Base-by-base conservation (phyloP, 805 yeast genomes). In the Pichia deserticola region DNA sequence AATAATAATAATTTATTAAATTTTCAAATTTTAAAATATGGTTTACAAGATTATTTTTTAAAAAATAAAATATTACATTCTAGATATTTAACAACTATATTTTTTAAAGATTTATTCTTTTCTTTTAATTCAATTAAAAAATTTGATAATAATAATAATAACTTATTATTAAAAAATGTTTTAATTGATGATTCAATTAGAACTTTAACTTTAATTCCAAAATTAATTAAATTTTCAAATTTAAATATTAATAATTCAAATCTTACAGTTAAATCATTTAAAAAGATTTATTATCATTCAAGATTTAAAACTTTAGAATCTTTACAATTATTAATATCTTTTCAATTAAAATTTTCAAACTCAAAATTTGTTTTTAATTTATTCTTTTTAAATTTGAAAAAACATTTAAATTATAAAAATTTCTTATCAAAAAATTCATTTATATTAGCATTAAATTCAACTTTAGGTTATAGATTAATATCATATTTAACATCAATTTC, bases 301-400 rank as follows among this genome's bases (percentile, higher is more conserved):
- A 29, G 43, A 42, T n/a, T 42, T 44, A 28, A 42, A 44, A 59
- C 59, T 36, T 52, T 41, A 20, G 57, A 53, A 13, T 57, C 61
- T 25, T 54, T 64, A 53, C 58, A 59, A 41, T 51, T 55, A 2
- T 48, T 63, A 2, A 45, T 64, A n/a, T 56, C 34, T 42, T 53
- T 52, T 34, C 55, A 51, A 33, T 39, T 55, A 27, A 25, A 40
- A 7, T 48, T 45, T 3, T 37, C 49, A 9, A 49, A 55, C 15
- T 46, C 50, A 44, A 54, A 45, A 28, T 37, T 34, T 15, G 43
- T n/a, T n/a, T n/a, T n/a, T n/a, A n/a, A n/a, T n/a, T n/a, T n/a
- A n/a, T n/a, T n/a, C n/a, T n/a, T n/a, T n/a, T n/a, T n/a, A n/a
- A n/a, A n/a, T n/a, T n/a, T n/a, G n/a, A n/a, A n/a, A n/a, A n/a